Base-by-base conservation (phyloP, 2,329 filamentous ascomycete species). In the Botrytis hyacinthi region DNA sequence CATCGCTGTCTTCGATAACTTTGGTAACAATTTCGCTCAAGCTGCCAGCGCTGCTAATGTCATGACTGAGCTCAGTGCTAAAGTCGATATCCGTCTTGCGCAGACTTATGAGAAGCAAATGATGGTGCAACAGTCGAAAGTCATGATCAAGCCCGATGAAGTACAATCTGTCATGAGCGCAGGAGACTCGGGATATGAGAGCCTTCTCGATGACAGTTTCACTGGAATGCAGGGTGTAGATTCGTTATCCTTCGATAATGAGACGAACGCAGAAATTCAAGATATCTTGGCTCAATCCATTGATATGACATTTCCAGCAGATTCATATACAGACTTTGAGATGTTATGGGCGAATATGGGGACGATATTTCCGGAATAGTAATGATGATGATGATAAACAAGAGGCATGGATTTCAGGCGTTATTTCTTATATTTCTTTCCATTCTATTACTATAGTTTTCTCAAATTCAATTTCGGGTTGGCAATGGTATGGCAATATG, bases 371-470 rank as follows among this genome's bases (percentile, higher is more conserved):
- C 51, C 61, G 10, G 73, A 72, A 59, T 65, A 42, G 59, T 42
- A 40, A 68, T 82, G 84, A 74, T 86, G 85, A 65, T 48, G 65
- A 66, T 48, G 42, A 66, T 66, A 85, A 81, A 84, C 84, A 86
- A 26, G 82, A 48, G 48, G 54, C 44, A 61, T 70, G 40, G 35
- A 1, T 70, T 63, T 20, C 37, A 46, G 40, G 54, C 59, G 40
- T 44, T 37, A 12, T 48, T 46, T 46, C 37, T 70, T 62, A 44
- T 22, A 26, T n/a, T 70, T 61, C 54, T 48, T 70, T 70, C 57
- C 35, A 40, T 68, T 68, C 46, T 68, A 54, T 40, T 68, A 40
- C 46, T 51, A 51, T n/a, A 51, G 8, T 29, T 54, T 54, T 40
- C 9, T 54, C 46, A 54, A 40, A 29, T 51, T 54, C 32, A 20